Base-by-base conservation (phyloP, 192 early-diverging fungal species). In the Coemansia sp. region DNA sequence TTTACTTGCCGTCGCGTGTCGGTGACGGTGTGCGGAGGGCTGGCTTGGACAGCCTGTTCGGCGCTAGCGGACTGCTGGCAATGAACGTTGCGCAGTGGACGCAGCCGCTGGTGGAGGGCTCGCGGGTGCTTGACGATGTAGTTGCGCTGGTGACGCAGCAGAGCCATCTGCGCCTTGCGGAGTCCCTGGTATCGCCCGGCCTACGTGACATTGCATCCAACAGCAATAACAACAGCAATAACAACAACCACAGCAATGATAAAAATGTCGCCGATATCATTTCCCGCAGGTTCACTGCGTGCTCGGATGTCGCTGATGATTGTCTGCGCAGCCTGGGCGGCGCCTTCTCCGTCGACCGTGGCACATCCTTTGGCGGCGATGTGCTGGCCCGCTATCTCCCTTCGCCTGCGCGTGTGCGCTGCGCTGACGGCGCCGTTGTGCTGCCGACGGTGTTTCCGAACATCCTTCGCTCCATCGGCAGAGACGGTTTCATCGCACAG, bases 131-230 rank as follows among this genome's bases (percentile, higher is more conserved):
- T 51, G 69, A 71, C 59, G 79, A 82, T 7, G 39, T 82, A 37
- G 69, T 82, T 40, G 44, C 37, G 7, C 74, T 70, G 20, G 73
- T 69, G 25, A 82, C 79, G 19, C 74, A 74, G 57, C 79, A 82
- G 55, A 56, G 65, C 49, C 57, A 68, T 58, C 71, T 67, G 37
- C 61, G 57, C 7, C 25, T 74, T 19, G 79, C 74, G 0, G 79
- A 82, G 48, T 49, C 71, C 7, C 16, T 76, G 38, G 41, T 82
- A 10, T 64, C 79, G 55, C 79, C 74, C 8, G 74, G 70, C 5
- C 63, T 81, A 6, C 10, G 43, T 64, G 41, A 51, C 42, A 7
- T 43, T 12, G 3, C 12, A 48, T 5, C 11, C 11, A 48, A 48
- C 2, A 48, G 5, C 4, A 32, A 32, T 2, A 32, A 32, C 32